Base-by-base conservation (phyloP, 805 yeast genomes). In the Candida adriatica region DNA sequence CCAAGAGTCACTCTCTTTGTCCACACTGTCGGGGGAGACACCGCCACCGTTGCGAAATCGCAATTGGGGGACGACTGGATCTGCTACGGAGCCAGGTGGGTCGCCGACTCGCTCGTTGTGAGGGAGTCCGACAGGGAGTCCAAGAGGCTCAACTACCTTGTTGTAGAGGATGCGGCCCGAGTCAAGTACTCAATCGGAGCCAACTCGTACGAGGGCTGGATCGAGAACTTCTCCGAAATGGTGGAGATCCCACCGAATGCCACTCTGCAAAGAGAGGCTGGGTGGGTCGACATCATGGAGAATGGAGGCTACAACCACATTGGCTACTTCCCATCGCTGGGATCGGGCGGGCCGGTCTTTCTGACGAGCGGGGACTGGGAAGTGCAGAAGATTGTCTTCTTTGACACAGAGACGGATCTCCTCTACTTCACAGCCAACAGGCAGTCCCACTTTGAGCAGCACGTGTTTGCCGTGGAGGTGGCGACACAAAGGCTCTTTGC, bases 81-180 rank as follows among this genome's bases (percentile, higher is more conserved):
- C 14, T 59, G 82, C 13, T 79, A 82, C 39, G 79, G 73, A 41
- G 73, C 68, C 3, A 58, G 59, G 13, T 83, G 87, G 88, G 55
- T 79, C 5, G 63, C 68, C 20, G 51, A 58, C 7, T 46, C 64
- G 8, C 62, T 80, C 17, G 41, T 82, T 13, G 62, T 78, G 16
- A 79, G 80, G 43, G 67, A 73, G 16, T 61, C 82, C 9, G 81
- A 80, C 49, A 59, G 94, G 39, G 63, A 69, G 5, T 77, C 87
- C 29, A 75, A 72, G 31, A 32, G 49, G 4, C 52, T 79, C 48
- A 70, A 74, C 35, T 66, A 73, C 9, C 70, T 72, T 39, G 38
- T 67, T 11, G 15, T 30, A 2, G 60, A 70, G 26, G 43, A 61
- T 1, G 45, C 41, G 1, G 53, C 73, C 1, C 43, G 39, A 4